phyloP scores from a whole-genome alignment of 805 yeast species.

The Barnettozyma salicaria region DNA sequence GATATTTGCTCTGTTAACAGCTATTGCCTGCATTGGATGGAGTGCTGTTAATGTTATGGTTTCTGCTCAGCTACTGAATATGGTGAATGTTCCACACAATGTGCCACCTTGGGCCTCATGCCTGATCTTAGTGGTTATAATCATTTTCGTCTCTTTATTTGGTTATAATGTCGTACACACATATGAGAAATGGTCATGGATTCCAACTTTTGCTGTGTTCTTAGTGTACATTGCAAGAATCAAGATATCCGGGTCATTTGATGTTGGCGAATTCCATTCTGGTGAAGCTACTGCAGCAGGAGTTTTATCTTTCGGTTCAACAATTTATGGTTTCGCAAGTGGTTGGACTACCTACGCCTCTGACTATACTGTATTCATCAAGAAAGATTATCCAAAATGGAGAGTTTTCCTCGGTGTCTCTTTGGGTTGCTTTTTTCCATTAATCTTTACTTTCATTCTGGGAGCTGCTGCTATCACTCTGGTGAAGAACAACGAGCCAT shows the following conservation, averaged over 20 bases:
- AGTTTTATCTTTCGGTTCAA: constrained; percentile 76
- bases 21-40: constrained; percentile 91
- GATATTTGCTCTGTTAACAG: constrained; percentile 69
- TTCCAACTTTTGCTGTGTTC: constrained; percentile 70
- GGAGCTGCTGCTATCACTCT: constrained; percentile 85
- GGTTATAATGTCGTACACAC: constrained; percentile 79
- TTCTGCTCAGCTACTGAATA: constrained; percentile 75
- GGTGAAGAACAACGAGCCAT: constrained; percentile 49
- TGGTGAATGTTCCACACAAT: constrained; percentile 53
- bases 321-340: constrained; percentile 82
- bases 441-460: constrained; percentile 64
- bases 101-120: constrained; percentile 93
- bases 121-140: constrained; percentile 58
- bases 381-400: constrained; percentile 49
- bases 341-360: constrained; percentile 95
- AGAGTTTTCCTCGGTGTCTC: constrained; percentile 61
- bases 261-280: constrained; percentile 40
- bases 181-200: constrained; percentile 85
- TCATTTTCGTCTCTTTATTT: constrained; percentile 70
- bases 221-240: constrained; percentile 75
- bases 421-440: constrained; percentile 60
- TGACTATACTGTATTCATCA: constrained; percentile 88
- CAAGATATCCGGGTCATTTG: constrained; percentile 58
- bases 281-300: constrained; percentile 70
- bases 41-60: constrained; percentile 89